Evolutionary conservation across 768 basidiomycete species (phyloP), one percentile per base, ranked within the genome.

Genomic region (Mycena olivaceomarginata): DNA sequence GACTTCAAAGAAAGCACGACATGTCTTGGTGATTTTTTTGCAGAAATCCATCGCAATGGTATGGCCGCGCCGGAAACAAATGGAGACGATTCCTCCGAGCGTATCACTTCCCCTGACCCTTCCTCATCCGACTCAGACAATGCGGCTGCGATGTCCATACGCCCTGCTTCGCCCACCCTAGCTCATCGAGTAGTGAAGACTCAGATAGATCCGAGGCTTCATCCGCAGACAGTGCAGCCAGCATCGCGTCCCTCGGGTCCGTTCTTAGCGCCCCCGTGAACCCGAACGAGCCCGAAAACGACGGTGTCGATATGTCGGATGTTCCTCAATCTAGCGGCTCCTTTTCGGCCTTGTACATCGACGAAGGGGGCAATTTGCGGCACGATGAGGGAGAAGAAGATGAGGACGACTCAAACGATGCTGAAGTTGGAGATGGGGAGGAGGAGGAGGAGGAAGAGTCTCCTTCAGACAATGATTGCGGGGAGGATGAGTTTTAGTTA

Each of bases 261-360:
- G 20, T 67, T n/a, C 37, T 56, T 53, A 57, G 53, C 11, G 11
- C 20, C 10, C 22, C 40, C 2, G 67, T 31, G 31, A 3, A 68
- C 20, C 67, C 67, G 11, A 68, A 68, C 39, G 67, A 68, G n/a
- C 67, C 67, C 2, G 53, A 57, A 20, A 25, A 68, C 18, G 67
- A 68, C 12, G 67, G 67, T 12, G 53, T n/a, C 7, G 67, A 68
- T 18, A 18, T 39, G 39, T n/a, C 39, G 5, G 51, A 57, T 16
- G 15, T n/a, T 7, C 16, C 16, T 7, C 39, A 5, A 4, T 40
- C 53, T 0, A 57, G 67, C n/a, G 51, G 67, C 13, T 56, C 51
- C 16, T 68, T 68, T 31, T 11, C 15, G 2, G 18, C 48, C 3
- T 10, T 43, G 18, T 57, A 68, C 16, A 41, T 57, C 53, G 31